Base-by-base conservation (phyloP, 2,329 filamentous ascomycete species). In the Ophiobolus disseminans region DNA sequence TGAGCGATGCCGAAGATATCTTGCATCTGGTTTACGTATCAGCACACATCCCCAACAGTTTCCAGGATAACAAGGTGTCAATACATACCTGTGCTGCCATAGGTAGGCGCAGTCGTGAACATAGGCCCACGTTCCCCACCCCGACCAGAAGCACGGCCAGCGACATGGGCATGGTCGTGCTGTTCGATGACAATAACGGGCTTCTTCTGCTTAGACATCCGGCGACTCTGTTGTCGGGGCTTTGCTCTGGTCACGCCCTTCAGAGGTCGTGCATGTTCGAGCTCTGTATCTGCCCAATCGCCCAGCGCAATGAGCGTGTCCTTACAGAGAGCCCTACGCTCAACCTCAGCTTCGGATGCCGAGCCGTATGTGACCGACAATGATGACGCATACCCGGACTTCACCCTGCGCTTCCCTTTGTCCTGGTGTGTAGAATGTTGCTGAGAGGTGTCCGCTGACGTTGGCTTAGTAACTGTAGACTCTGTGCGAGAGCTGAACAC, bases 341-440 rank as follows among this genome's bases (percentile, higher is more conserved):
- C 49, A 1, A 35, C 44, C 23, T 66, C 62, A 10, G 47, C 48
- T 26, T 67, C 62, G 5, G 61, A 65, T 5, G 31, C 54, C 23
- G 66, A 69, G 1, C 65, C 65, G 31, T 65, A 45, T 7, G 61
- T 60, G 13, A 62, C 66, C 16, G 62, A 65, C 2, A 66, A 36
- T 2, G 63, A 69, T 11, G 65, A 57, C 14, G 57, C 47, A 40
- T 61, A 62, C 7, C 34, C 40, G 3, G 41, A 45, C 20, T 60
- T 49, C 10, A 47, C 48, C 45, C 63, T 64, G 31, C 53, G 53
- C 34, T 63, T 50, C 4, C 51, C 46, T 3, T 48, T 54, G 16
- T 54, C 31, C 2, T 37, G 40, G 20, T 48, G 22, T 5, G 45
- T 23, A n/a, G 14, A 13, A n/a, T 2, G 11, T 19, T 46, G 49